These are phyloP conservation scores for Cyphellophora europaea DNA, from an alignment of 2,329 filamentous ascomycete genomes.

Conservation along the genomic window DNA sequence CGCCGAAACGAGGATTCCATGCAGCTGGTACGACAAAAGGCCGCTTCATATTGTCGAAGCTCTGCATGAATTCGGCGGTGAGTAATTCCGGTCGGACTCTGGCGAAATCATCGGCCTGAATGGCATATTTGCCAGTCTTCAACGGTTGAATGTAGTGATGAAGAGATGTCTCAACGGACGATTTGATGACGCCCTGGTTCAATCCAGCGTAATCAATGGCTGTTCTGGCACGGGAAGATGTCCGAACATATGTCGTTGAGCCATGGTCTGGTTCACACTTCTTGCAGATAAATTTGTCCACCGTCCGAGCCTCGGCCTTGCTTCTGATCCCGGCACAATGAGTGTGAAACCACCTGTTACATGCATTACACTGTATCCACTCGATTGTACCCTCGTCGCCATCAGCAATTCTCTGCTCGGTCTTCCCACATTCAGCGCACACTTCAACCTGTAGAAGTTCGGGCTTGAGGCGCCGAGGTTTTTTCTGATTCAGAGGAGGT, in stretches of 20 bases:
- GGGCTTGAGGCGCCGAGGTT: conserved; percentile 19
- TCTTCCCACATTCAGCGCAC: conserved; percentile 49
- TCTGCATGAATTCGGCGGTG: conserved; percentile 55
- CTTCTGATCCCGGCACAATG: conserved; percentile 58
- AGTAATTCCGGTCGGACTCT: conserved; percentile 55
- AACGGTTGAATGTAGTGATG: conserved; percentile 61
- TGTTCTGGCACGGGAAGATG: conserved; percentile 55
- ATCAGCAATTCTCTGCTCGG: conserved; percentile 41
- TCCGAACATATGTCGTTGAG: conserved; percentile 57
- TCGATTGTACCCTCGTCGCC: conserved; percentile 38
- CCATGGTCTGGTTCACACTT: conserved; percentile 51
- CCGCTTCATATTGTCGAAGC: conserved; percentile 53
- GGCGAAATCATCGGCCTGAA: conserved; percentile 53
- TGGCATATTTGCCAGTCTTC: conserved; percentile 54
- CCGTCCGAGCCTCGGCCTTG: conserved; percentile 53
- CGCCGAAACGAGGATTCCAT: conserved; percentile 43
- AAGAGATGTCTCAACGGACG: conserved; percentile 53
- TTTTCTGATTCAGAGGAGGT: conserved; percentile 3
- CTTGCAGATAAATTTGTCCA: conserved; percentile 59
- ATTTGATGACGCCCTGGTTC: conserved; percentile 57
- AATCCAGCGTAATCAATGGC: conserved; percentile 60
- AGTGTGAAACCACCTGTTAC: conserved; percentile 60
- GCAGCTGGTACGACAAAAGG: conserved; percentile 57
- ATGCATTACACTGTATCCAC: conserved; percentile 61
- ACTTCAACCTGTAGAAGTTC: conserved; percentile 31